phyloP scores from a whole-genome alignment of 1,284 basidiomycete genomes.

The Sporisorium exsertum region DNA sequence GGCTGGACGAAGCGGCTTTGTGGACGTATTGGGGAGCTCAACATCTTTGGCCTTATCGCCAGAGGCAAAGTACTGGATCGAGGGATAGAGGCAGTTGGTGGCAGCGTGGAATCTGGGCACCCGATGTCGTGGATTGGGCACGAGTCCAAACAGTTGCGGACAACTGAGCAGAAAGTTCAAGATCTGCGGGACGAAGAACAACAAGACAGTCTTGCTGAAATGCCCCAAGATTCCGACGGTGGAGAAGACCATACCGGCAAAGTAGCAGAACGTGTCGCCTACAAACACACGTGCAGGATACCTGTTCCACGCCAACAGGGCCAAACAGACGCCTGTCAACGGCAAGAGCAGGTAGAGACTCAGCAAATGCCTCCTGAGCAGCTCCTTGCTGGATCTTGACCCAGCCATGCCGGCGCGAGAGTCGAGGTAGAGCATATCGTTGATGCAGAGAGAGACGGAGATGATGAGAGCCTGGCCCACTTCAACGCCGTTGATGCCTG shows the following conservation, averaged over 20 bases:
- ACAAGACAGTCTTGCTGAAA: slow-evolving; percentile 93
- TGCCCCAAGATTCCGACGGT: slow-evolving; percentile 75
- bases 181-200: slow-evolving; percentile 97
- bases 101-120: slow-evolving; percentile 75
- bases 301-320: slow-evolving; percentile 73
- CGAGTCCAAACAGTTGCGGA: slow-evolving; percentile 92
- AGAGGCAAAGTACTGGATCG: slow-evolving; percentile 44
- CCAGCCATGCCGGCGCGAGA: slow-evolving; percentile 41
- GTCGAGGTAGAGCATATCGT: slow-evolving; percentile 83
- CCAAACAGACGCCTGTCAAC: slow-evolving; percentile 86
- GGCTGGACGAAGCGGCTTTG: slow-evolving; percentile 14
- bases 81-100: slow-evolving; percentile 47
- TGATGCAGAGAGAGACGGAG: slow-evolving; percentile 86
- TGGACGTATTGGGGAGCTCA: slow-evolving; percentile 21
- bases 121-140: slow-evolving; percentile 92
- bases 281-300: slow-evolving; percentile 95
- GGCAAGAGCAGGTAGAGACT: slow-evolving; percentile 97
- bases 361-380: slow-evolving; percentile 91
- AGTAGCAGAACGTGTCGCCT: slow-evolving; percentile 97
- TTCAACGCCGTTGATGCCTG: slow-evolving; percentile 97
- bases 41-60: neutral
- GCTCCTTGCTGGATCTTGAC: slow-evolving; percentile 71
- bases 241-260: slow-evolving; percentile 75
- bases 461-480: slow-evolving; percentile 90
- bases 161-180: slow-evolving; percentile 96